Evolutionary conservation across 257 asterid genomes (phyloP).

Genomic region (Fraxinus excelsior): DNA sequence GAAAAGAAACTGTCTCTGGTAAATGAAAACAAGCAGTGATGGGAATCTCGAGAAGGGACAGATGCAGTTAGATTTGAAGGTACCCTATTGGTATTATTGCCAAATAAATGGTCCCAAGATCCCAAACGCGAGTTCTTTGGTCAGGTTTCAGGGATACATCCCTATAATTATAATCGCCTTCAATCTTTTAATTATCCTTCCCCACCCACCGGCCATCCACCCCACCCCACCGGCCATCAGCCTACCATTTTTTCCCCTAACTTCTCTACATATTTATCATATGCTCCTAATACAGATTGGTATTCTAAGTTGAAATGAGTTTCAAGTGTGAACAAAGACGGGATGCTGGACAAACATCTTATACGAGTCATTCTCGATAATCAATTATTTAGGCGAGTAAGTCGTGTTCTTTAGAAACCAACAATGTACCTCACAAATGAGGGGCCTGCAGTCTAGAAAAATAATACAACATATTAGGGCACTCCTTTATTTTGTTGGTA

Average conservation of each 20-base stretch:
- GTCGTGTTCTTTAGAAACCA: neutral
- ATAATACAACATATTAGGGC: conserved; percentile 27
- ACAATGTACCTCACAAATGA: neutral
- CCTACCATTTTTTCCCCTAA: neutral
- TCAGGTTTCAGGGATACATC: conserved; percentile 36
- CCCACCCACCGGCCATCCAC: too few relatives aligned
- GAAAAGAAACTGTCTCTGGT: neutral
- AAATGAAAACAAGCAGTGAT: conserved; percentile 34
- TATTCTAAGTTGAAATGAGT: neutral
- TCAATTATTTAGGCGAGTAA: too few relatives aligned
- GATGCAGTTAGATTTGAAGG: conserved; percentile 36
- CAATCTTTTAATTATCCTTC: too few relatives aligned
- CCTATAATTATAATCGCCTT: too few relatives aligned
- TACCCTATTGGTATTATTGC: conserved; percentile 33
- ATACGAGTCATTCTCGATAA: neutral
- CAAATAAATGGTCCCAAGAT: conserved; percentile 60
- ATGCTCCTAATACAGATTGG: conserved; percentile 18
- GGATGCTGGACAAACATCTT: neutral
- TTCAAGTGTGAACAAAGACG: too few relatives aligned
- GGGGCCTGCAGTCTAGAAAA: conserved; percentile 32
- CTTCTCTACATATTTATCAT: conserved; percentile 15
- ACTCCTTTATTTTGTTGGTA: too few relatives aligned
- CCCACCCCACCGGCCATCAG: conserved; percentile 17
- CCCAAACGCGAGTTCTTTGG: conserved; percentile 40
- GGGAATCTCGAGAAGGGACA: conserved; percentile 40